Base-by-base conservation (phyloP, 1,284 basidiomycete species). In the Cryptococcus sp. region DNA sequence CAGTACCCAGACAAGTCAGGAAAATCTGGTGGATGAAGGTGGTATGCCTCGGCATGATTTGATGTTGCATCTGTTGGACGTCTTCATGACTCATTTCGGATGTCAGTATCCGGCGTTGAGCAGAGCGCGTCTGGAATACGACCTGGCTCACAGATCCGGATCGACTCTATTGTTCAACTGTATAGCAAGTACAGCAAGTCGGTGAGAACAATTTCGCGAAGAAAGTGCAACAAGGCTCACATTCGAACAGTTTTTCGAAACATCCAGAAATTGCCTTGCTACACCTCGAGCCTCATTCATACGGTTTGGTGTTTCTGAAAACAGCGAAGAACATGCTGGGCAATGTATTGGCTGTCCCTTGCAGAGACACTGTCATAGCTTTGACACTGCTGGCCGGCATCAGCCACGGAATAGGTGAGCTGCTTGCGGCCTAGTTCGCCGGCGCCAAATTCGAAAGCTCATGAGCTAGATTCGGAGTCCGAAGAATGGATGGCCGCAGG, bases 401-500 rank as follows among this genome's bases (percentile, higher is more conserved):
- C 19, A 60, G 60, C 11, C 60, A 66, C 42, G 62, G 51, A 10
- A 64, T 57, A 45, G 61, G 61, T 63, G 46, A 39, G 55, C 51
- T 13, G n/a, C 21, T 11, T 4, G 22, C 25, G 4, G 28, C 5
- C 5, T 11, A 28, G 28, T n/a, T n/a, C n/a, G n/a, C n/a, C n/a
- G n/a, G n/a, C n/a, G n/a, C n/a, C n/a, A n/a, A n/a, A n/a, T n/a
- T n/a, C n/a, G 40, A 36, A 21, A 52, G 49, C 46, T 51, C 36
- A 36, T 7, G 21, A 7, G n/a, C 31, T 39, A 50, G 66, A 68
- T 45, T 61, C 58, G 7, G 64, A 68, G 47, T 52, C 57, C 16
- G 64, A 68, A 46, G 59, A 59, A 42, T 64, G 61, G 64, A 66
- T 68, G 59, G 55, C 64, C 40, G 61, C 59, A 0, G 63, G 66